Evolutionary conservation across 192 early-diverging fungal species (phyloP).

Genomic region (Paraglomus brasilianum): DNA sequence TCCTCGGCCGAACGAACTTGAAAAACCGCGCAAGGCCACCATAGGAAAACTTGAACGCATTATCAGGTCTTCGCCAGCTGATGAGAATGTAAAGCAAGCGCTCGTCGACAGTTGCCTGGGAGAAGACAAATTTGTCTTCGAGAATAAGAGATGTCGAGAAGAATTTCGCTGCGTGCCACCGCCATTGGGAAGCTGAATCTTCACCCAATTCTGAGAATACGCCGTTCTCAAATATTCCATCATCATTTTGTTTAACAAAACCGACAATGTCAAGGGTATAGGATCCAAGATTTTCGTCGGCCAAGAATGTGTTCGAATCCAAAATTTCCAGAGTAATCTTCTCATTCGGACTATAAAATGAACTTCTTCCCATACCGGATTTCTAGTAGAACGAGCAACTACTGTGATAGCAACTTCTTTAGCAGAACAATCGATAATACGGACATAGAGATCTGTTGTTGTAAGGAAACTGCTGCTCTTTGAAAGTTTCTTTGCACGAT

Average conservation of each 20-base stretch:
- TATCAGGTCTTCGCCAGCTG: not conserved
- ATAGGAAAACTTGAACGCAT: constrained; percentile 13
- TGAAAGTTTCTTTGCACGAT: not conserved
- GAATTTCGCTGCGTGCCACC: constrained; percentile 7
- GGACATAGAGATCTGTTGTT: constrained; percentile 12
- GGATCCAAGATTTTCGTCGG: constrained; percentile 8
- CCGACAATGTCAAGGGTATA: not conserved
- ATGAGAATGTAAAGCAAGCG: constrained; percentile 16
- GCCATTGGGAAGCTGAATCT: not conserved
- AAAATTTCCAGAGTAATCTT: constrained; percentile 19
- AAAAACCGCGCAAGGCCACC: constrained; percentile 6
- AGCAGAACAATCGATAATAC: not conserved
- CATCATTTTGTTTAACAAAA: not conserved
- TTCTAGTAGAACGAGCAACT: not conserved
- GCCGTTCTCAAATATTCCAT: not conserved
- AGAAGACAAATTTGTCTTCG: constrained; percentile 4
- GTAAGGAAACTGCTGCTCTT: not conserved
- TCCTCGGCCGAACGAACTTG: constrained; percentile 13
- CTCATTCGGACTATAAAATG: constrained; percentile 4
- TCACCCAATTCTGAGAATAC: not conserved
- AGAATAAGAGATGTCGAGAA: not conserved
- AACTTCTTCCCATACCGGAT: constrained; percentile 23
- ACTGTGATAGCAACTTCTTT: constrained; percentile 15
- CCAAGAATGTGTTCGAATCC: constrained; percentile 4
- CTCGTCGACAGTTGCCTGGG: not conserved